Conservation (phyloP, 495 filamentous ascomycete genomes). For the Schizothecium vesticola region DNA sequence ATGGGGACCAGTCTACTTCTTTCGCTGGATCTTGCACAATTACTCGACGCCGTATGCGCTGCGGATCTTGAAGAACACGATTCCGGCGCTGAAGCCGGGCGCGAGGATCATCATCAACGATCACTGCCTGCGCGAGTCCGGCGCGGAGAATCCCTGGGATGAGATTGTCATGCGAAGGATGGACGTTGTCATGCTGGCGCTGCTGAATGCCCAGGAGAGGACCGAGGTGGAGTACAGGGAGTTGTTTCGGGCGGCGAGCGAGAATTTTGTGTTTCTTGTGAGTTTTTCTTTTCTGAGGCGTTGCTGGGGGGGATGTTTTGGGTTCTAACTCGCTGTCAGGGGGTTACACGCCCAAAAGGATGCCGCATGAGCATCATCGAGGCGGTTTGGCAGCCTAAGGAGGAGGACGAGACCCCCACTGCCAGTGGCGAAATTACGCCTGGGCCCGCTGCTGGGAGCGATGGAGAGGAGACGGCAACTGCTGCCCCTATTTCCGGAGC, state of each 20-base stretch:
- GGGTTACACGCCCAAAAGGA: conserved; percentile 32
- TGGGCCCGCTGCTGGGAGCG: background rate
- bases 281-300: conserved; percentile 1
- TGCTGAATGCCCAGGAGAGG: conserved; percentile 53
- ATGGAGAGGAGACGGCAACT: background rate
- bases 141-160: conserved; percentile 41
- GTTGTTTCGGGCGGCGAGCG: conserved; percentile 42
- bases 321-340: conserved; percentile 18
- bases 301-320: background rate
- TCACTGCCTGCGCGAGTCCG: conserved; percentile 43
- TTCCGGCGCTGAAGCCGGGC: conserved; percentile 52
- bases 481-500: no score
- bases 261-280: conserved; percentile 42
- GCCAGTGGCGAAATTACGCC: background rate
- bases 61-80: conserved; percentile 47
- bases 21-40: conserved; percentile 56
- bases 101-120: conserved; percentile 51
- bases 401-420: background rate
- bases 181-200: conserved; percentile 52
- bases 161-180: conserved; percentile 49
- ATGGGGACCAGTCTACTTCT: conserved; percentile 41
- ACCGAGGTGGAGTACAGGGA: conserved; percentile 42
- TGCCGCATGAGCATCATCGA: conserved; percentile 49
- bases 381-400: conserved; percentile 42
- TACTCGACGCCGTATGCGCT: conserved; percentile 53